Percentiles rank a stretch among this genome's conserved stretches.
Conservation (phyloP, 176 grass and related monocot species). For the Eragrostis curvula region DNA sequence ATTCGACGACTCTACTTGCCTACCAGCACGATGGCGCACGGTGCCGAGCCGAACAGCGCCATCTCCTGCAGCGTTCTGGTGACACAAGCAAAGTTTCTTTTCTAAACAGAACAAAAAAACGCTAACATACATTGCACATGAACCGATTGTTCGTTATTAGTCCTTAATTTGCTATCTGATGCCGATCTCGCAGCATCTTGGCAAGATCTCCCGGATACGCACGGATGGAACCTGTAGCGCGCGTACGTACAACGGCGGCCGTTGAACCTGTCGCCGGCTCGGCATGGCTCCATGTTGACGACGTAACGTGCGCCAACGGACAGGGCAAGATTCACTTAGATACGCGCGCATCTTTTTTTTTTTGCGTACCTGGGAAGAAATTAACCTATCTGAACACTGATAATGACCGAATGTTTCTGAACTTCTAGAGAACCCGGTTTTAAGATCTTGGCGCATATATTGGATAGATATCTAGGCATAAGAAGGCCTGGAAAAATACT, state of each 20-base stretch:
- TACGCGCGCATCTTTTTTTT: slow-evolving; percentile 15
- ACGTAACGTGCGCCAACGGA: not conserved
- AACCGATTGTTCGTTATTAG: not conserved
- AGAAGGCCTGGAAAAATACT: too few relatives aligned
- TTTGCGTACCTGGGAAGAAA: slow-evolving; percentile 13
- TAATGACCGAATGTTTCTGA: not conserved
- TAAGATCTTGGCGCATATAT: too few relatives aligned
- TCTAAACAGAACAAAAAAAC: not conserved
- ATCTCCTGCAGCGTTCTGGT: too few relatives aligned
- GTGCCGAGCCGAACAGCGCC: too few relatives aligned
- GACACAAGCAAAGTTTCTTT: not conserved
- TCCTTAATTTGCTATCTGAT: not conserved
- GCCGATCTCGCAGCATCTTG: not conserved
- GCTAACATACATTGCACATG: not conserved
- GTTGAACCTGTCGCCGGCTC: not conserved
- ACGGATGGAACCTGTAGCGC: not conserved
- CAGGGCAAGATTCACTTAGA: slow-evolving; percentile 4
- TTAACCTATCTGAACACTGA: not conserved
- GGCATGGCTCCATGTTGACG: not conserved
- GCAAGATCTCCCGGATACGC: not conserved
- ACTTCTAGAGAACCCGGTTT: not conserved
- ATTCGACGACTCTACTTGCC: not conserved
- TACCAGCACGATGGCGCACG: too few relatives aligned
- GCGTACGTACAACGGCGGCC: too few relatives aligned
- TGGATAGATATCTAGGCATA: too few relatives aligned